phyloP scores from a whole-genome alignment of 2,329 filamentous ascomycete genomes.

The Rhinocladiella mackenziei region DNA sequence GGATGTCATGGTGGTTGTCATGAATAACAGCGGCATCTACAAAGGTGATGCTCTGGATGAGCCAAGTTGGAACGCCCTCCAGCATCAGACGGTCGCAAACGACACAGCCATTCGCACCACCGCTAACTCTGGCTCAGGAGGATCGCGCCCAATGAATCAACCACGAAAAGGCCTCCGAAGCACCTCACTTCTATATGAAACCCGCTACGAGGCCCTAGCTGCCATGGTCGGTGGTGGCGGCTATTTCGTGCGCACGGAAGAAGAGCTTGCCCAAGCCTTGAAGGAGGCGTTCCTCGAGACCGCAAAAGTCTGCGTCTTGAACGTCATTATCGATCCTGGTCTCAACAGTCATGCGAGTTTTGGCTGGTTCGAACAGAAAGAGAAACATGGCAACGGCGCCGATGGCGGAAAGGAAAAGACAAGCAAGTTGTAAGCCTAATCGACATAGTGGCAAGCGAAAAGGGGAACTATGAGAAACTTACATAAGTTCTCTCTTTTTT shows the following conservation, averaged over 20 bases:
- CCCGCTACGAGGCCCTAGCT: conserved; percentile 53
- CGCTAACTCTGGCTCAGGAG: too few relatives aligned
- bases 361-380: conserved; percentile 35
- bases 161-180: conserved; percentile 45
- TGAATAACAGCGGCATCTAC: conserved; percentile 54
- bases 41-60: conserved; percentile 42
- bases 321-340: conserved; percentile 54
- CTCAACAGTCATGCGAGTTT: conserved; percentile 41
- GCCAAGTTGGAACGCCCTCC: conserved; percentile 45
- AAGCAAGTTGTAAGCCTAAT: too few relatives aligned
- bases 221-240: conserved; percentile 54
- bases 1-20: conserved; percentile 53
- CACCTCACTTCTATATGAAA: conserved; percentile 52
- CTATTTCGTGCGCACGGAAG: conserved; percentile 49
- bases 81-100: conserved; percentile 39
- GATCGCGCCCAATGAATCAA: too few relatives aligned
- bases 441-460: too few relatives aligned
- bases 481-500: too few relatives aligned
- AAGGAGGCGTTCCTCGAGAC: conserved; percentile 47
- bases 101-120: conserved; percentile 25
- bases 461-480: too few relatives aligned
- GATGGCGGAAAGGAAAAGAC: conserved; percentile 13
- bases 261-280: conserved; percentile 50
- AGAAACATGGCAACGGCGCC: conserved; percentile 21
- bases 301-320: conserved; percentile 47